phyloP scores from a whole-genome alignment of 768 basidiomycete species.

The Leccinellum luteum region DNA sequence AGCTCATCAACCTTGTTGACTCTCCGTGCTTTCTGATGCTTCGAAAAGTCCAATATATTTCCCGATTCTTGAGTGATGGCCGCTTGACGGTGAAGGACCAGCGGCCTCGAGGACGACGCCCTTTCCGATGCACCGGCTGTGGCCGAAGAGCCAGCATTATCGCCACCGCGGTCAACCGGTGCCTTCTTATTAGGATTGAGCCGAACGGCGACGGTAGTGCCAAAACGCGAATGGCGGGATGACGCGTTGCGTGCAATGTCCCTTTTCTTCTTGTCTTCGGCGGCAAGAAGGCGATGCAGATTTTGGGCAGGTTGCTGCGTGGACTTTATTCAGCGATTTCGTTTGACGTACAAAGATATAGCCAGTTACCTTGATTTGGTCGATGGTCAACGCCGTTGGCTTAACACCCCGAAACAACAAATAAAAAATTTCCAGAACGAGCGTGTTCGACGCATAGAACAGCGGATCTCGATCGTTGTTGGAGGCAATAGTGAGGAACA shows the following conservation, averaged over 20 bases:
- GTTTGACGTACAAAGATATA: conserved; percentile 4
- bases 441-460: conserved; percentile 82
- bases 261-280: conserved; percentile 66
- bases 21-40: conserved; percentile 59
- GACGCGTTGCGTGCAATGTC: conserved; percentile 52
- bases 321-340: conserved; percentile 10
- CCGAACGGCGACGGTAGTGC: conserved; percentile 86
- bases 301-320: conserved; percentile 63
- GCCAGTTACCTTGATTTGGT: conserved; percentile 59
- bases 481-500: conserved; percentile 83
- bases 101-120: conserved; percentile 42
- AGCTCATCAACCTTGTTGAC: conserved; percentile 65
- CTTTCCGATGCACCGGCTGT: conserved; percentile 20
- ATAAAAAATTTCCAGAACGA: conserved; percentile 91
- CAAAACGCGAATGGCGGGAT: conserved; percentile 93
- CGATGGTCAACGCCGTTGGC: conserved; percentile 53
- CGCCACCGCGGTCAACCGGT: conserved; percentile 16
- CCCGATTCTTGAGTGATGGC: conserved; percentile 71
- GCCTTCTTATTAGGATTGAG: conserved; percentile 56
- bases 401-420: conserved; percentile 81
- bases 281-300: conserved; percentile 72
- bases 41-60: conserved; percentile 67
- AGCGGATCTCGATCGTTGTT: conserved; percentile 74
- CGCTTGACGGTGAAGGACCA: conserved; percentile 83
- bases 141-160: conserved; percentile 23